A percentile compares a stretch with the other conserved stretches of the same genome.
Conservation (phyloP, 2,329 filamentous ascomycete species). For the Alternaria viburni region DNA sequence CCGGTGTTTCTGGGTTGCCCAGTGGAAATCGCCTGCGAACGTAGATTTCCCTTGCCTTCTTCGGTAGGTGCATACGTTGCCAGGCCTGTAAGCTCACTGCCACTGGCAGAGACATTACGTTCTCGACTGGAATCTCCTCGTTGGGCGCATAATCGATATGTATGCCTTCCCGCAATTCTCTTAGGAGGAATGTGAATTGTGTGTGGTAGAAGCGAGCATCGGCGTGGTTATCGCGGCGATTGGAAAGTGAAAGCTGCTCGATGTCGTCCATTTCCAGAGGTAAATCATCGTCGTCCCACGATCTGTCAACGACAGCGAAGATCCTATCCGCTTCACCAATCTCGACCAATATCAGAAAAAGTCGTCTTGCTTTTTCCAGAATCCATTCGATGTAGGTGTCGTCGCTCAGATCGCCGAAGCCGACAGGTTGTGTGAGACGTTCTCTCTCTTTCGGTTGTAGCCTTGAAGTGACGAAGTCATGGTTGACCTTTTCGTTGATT, state of each 20-base stretch:
- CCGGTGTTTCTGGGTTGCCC: conserved; percentile 42
- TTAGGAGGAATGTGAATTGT: conserved; percentile 74
- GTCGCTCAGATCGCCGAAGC: conserved; percentile 73
- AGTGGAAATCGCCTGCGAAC: conserved; percentile 65
- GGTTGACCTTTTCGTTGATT: conserved; percentile 73
- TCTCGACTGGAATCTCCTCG: conserved; percentile 73
- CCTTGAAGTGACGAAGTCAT: conserved; percentile 69
- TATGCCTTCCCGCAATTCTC: conserved; percentile 64
- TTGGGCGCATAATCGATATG: conserved; percentile 70
- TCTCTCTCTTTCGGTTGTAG: conserved; percentile 68
- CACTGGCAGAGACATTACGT: conserved; percentile 65
- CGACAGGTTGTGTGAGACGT: conserved; percentile 67
- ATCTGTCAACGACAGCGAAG: conserved; percentile 75
- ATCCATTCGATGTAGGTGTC: conserved; percentile 83
- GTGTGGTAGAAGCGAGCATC: conserved; percentile 72
- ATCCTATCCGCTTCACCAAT: conserved; percentile 75
- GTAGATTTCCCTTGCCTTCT: conserved; percentile 63
- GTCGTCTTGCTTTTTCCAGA: conserved; percentile 68
- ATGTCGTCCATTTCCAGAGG: conserved; percentile 72
- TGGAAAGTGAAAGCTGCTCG: conserved; percentile 66
- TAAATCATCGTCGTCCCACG: conserved; percentile 78
- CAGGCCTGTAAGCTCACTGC: conserved; percentile 55
- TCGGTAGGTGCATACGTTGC: conserved; percentile 70
- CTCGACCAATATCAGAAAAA: conserved; percentile 75
- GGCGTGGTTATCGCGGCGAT: conserved; percentile 65